These are phyloP conservation scores for Excoecaria agallocha DNA, from an alignment of 345 rosid genomes.

Conservation along the genomic window DNA sequence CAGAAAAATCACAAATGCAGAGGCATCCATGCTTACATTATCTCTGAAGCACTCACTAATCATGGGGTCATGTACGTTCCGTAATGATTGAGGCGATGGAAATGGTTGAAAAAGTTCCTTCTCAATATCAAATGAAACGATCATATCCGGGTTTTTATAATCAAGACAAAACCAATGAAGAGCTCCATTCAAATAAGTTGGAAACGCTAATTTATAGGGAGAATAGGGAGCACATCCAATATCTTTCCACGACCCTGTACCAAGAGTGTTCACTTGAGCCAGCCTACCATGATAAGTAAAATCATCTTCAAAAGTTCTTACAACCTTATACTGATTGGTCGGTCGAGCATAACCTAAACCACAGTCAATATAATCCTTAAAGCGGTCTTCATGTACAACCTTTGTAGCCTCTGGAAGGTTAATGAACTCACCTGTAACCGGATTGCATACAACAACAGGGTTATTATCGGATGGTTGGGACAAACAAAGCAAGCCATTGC, in stretches of 20 bases:
- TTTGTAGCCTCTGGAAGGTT: constrained; percentile 11
- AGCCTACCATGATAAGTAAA: background rate
- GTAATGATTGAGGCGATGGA: constrained; percentile 8
- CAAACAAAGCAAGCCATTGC: constrained; percentile 32
- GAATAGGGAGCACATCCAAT: constrained; percentile 9
- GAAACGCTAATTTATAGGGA: background rate
- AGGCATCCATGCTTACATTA: constrained; percentile 20
- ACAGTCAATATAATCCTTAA: background rate
- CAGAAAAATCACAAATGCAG: constrained; percentile 14
- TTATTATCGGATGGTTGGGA: constrained; percentile 1
- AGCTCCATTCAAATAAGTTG: constrained; percentile 24
- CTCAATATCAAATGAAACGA: constrained; percentile 21
- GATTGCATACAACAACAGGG: too few relatives aligned
- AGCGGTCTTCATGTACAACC: background rate
- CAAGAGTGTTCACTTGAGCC: constrained; percentile 19
- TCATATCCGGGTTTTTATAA: background rate
- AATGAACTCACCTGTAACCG: constrained; percentile 21
- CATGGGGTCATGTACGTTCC: background rate
- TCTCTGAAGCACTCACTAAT: background rate
- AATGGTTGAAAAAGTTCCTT: constrained; percentile 16
- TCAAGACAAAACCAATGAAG: constrained; percentile 24
- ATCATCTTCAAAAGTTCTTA: background rate
- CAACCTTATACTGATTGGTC: constrained; percentile 23
- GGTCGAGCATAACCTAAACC: constrained; percentile 17
- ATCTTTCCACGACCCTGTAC: constrained; percentile 11